Evolutionary conservation across 2,329 filamentous ascomycete species (phyloP), one percentile per base, ranked within the genome.

Genomic region (Fusarium austroafricanum): DNA sequence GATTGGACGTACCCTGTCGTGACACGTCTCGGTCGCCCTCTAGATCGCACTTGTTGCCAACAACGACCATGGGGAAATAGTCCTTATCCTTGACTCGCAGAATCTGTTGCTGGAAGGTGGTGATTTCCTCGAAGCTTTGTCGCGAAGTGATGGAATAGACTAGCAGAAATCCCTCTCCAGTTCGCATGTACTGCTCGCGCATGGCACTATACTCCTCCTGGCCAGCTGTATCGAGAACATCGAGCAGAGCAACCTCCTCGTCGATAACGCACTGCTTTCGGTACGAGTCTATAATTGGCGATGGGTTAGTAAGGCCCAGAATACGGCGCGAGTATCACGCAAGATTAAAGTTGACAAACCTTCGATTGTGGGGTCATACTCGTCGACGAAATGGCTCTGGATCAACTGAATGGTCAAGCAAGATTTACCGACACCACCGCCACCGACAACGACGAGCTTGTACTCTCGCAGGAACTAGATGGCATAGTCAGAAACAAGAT

Each of bases 161-260:
- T 53, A 99, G 90, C 77, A 99, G 84, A 83, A 99, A 99, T 54
- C 96, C 96, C 83, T 99, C 96, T 79, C 96, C 96, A 23, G 95
- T 98, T 76, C 96, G 91, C 95, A 99, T 99, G 87, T 98, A 99
- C 83, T 98, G 96, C 85, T 99, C 96, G 78, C 96, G 89, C 96
- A 99, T 98, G 54, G 96, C 96, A 58, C 94, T 97, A 85, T 98
- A 99, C 84, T 99, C 96, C 83, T 99, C 96, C 82, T 99, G 96
- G 63, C 96, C 96, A 67, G 96, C 96, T 55, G 96, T 99, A 82
- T 99, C 96, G 79, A 98, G 90, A 68, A 99, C 96, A 81, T 99
- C 96, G 81, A 99, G 91, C 64, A 99, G 88, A 51, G 96, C 96
- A 72, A 97, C 94, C 83, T 99, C 96, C 75, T 98, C 96, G 79